Evolutionary conservation across 2,329 filamentous ascomycete genomes (phyloP).

Genomic region (Penicillium sp.): DNA sequence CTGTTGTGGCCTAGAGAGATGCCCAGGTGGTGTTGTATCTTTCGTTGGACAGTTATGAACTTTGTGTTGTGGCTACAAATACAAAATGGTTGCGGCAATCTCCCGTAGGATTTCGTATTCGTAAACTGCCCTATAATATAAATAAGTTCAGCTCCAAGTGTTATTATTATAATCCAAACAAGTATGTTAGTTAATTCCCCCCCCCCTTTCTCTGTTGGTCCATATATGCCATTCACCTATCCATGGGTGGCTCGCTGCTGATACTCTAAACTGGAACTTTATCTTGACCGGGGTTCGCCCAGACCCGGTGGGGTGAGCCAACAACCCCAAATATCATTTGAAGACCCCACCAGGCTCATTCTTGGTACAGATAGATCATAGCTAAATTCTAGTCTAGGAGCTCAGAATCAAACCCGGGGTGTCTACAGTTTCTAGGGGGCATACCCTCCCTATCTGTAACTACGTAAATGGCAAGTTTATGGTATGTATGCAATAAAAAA

Average conservation of each 20-base stretch:
- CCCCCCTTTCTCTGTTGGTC: neutral
- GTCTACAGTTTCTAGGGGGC: neutral
- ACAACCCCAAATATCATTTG: neutral
- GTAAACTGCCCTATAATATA: neutral
- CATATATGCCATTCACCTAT: neutral
- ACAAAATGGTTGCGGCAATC: neutral
- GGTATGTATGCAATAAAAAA: neutral
- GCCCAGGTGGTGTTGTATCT: constrained; percentile 15
- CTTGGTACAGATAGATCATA: neutral
- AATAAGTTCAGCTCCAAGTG: neutral
- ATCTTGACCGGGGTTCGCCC: neutral
- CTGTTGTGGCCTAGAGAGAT: neutral
- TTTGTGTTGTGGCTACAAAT: neutral
- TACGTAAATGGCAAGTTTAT: neutral
- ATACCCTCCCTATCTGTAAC: neutral
- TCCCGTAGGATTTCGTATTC: neutral
- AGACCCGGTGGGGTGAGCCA: neutral
- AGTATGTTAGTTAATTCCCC: neutral
- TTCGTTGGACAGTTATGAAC: neutral
- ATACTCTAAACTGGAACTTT: neutral
- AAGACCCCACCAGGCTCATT: neutral
- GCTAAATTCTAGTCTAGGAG: neutral
- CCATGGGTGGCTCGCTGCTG: neutral
- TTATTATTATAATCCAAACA: neutral
- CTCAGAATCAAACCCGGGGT: neutral